These are phyloP conservation scores for Lasiodiplodia gonubiensis DNA, from an alignment of 2,329 filamentous ascomycete genomes.

Conservation along the genomic window DNA sequence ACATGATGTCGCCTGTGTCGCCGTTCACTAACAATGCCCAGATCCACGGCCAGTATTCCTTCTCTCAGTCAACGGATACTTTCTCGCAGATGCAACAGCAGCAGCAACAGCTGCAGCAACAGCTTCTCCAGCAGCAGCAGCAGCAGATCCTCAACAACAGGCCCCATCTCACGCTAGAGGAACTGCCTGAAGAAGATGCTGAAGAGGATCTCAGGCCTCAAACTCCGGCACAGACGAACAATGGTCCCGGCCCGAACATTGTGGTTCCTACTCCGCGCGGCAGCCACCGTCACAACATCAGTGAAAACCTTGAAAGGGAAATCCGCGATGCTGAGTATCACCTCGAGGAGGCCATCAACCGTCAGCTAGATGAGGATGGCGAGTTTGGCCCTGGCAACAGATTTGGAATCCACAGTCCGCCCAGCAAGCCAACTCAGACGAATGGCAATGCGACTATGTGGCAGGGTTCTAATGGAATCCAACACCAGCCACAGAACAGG, in stretches of 20 bases:
- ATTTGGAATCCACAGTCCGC: constrained; percentile 27
- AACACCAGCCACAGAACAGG: constrained; percentile 75
- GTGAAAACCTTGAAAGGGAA: constrained; percentile 79
- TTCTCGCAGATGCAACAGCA: constrained; percentile 55
- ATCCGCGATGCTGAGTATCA: constrained; percentile 88
- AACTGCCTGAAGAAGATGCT: constrained; percentile 76
- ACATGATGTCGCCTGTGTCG: constrained; percentile 58
- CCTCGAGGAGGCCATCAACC: constrained; percentile 77
- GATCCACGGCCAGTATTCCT: constrained; percentile 42
- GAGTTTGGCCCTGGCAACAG: constrained; percentile 66
- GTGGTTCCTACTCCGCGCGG: constrained; percentile 66
- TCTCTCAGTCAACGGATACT: constrained; percentile 46
- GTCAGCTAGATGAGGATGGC: constrained; percentile 78
- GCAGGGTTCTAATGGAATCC: constrained; percentile 59
- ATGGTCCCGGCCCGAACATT: constrained; percentile 57
- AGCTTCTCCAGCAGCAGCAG: constrained; percentile 61
- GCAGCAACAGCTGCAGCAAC: constrained; percentile 58
- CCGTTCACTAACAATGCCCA: constrained; percentile 59
- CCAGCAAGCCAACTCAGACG: constrained; percentile 36
- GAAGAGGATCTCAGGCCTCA: constrained; percentile 54
- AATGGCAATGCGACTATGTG: constrained; percentile 33
- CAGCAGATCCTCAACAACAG: constrained; percentile 55
- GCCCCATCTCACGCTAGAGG: constrained; percentile 62
- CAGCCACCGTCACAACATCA: constrained; percentile 73
- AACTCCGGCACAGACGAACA: constrained; percentile 46